Evolutionary conservation across 345 rosid genomes (phyloP), one percentile per base, ranked within the genome.

Genomic region (Laguncularia racemosa): DNA sequence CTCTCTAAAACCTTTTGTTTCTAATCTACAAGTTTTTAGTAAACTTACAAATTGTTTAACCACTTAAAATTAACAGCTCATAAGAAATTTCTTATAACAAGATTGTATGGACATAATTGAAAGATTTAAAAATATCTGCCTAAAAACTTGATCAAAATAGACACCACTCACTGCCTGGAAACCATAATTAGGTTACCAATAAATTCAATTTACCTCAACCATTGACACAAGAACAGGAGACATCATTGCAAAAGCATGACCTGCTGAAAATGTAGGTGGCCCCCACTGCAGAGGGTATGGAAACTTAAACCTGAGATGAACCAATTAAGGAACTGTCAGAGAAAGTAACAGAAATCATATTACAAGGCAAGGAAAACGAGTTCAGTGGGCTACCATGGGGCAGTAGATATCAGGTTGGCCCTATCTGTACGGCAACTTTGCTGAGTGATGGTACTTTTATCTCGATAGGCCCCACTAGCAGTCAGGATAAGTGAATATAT

Each of bases 271-370:
- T 44, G 92, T 90, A 14, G 99, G 99, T n/a, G 99, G 76, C 0
- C 99, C 99, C 99, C 99, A 93, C 52, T 93, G 99, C 20, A 93
- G 87, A 59, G 99, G 99, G 71, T 89, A 93, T 43, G 99, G 99
- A 61, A 93, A 72, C 67, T 74, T 84, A 67, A 93, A 80, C 99
- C 99, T 93, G 71, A 59, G 54, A 45, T n/a, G 61, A 16, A 47
- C 16, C 21, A 52, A 68, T 20, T 44, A 55, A 58, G 57, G 20
- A 59, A 55, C 19, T 17, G 18, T 48, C 3, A 50, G 48, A 43
- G n/a, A 6, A 13, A 6, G 40, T 1, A 33, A 7, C 6, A 33
- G 40, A 33, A 10, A n/a, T n/a, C 9, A 33, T 33, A 16, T 16
- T 51, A 26, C 53, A 40, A 45, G 63, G 52, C 26, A 56, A 53